A percentile compares a stretch with the other conserved stretches of the same genome.
Evolutionary conservation across 108 stramenopile genomes (phyloP).

Genomic region (Discostella stelligeroides): DNA sequence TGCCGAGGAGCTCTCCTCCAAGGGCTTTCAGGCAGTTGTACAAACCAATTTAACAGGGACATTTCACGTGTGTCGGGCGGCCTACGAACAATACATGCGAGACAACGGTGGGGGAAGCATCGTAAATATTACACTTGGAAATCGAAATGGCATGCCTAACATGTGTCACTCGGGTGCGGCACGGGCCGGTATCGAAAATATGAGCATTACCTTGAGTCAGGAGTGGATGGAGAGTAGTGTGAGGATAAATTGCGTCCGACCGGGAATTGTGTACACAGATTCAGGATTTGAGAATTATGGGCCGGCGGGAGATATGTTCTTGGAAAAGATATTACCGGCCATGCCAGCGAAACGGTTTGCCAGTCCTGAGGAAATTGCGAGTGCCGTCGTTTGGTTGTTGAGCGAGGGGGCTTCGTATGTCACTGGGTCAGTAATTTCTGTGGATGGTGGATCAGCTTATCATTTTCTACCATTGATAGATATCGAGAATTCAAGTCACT

Average conservation of each 20-base stretch:
- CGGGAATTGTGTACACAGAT: constrained; percentile 84
- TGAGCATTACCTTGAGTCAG: constrained; percentile 78
- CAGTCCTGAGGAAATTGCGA: constrained; percentile 71
- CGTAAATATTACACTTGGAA: constrained; percentile 87
- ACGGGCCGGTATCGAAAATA: constrained; percentile 85
- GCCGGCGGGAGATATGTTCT: constrained; percentile 62
- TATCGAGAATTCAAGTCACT: constrained; percentile 66
- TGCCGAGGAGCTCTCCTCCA: constrained; percentile 65
- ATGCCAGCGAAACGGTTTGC: constrained; percentile 73
- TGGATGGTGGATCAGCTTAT: constrained; percentile 76
- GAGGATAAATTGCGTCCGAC: constrained; percentile 87
- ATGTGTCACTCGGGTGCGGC: constrained; percentile 87
- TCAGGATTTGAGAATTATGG: constrained; percentile 86
- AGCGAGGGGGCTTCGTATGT: constrained; percentile 78
- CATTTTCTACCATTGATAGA: constrained; percentile 72
- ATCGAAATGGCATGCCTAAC: constrained; percentile 84
- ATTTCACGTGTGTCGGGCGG: constrained; percentile 77
- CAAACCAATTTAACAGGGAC: constrained; percentile 84
- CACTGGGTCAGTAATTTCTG: constrained; percentile 65
- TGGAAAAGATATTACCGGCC: constrained; percentile 64
- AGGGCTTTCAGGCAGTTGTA: constrained; percentile 81
- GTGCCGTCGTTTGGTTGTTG: constrained; percentile 72
- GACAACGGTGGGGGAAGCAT: constrained; percentile 78
- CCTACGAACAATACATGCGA: constrained; percentile 79
- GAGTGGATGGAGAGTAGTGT: constrained; percentile 88